phyloP scores from a whole-genome alignment of 495 filamentous ascomycete genomes.

The Aspergillus coremiiformis region DNA sequence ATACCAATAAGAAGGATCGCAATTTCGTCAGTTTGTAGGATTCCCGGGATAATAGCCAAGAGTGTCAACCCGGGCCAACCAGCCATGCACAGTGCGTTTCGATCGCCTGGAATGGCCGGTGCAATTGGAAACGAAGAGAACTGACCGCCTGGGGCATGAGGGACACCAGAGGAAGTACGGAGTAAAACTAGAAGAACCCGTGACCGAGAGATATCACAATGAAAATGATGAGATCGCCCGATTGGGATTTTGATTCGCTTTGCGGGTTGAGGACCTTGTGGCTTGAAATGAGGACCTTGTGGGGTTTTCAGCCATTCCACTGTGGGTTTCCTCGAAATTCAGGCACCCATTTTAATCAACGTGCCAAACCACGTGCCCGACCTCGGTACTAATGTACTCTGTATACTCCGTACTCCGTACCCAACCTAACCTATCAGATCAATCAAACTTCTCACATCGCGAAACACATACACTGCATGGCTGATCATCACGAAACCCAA shows the following conservation, averaged over 20 bases:
- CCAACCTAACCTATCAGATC: background rate
- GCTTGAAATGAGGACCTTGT: constrained; percentile 5
- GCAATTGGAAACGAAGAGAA: constrained; percentile 5
- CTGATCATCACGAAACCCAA: background rate
- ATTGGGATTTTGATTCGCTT: background rate
- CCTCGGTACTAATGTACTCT: too few relatives aligned
- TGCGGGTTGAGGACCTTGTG: background rate
- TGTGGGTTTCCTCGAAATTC: too few relatives aligned
- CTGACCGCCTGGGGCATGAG: constrained; percentile 14
- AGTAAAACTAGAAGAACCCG: too few relatives aligned
- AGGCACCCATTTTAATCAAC: too few relatives aligned
- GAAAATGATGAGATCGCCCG: background rate
- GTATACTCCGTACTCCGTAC: too few relatives aligned
- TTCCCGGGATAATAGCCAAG: background rate
- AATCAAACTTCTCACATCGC: background rate
- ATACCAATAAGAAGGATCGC: constrained; percentile 7
- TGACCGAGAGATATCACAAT: constrained; percentile 1
- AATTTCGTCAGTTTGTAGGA: background rate
- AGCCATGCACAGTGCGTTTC: constrained; percentile 6
- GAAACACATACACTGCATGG: background rate
- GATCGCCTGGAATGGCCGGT: constrained; percentile 8
- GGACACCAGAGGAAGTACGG: background rate
- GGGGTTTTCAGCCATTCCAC: background rate
- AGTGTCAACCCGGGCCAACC: constrained; percentile 6
- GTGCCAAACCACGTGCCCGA: constrained; percentile 8